Conservation (phyloP, 2,329 filamentous ascomycete genomes). For the Colletotrichum salicis region DNA sequence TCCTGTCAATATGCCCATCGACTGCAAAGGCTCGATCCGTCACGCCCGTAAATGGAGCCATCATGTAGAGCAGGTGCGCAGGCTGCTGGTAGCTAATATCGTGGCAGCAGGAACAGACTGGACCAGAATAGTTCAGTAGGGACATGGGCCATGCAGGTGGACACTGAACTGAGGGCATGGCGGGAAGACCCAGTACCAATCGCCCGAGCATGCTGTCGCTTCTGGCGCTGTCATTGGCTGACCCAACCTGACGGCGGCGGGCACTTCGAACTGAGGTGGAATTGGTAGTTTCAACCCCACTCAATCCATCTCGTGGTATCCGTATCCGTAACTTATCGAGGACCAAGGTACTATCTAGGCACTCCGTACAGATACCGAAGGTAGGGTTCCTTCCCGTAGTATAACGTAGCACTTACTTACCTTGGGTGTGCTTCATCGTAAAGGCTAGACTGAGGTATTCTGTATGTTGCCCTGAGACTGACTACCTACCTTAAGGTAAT, state of each 20-base stretch:
- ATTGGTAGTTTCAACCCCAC: neutral
- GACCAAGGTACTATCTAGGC: no score
- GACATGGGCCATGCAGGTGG: neutral
- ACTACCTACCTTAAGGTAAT: no score
- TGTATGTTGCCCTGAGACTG: no score
- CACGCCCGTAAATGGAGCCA: neutral
- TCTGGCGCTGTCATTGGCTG: constrained; percentile 17
- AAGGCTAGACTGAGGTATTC: no score
- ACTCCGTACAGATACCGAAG: no score
- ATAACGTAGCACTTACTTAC: no score
- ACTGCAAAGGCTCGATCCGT: neutral
- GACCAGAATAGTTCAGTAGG: neutral
- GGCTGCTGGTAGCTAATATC: neutral
- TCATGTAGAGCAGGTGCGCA: neutral
- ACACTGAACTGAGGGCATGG: neutral
- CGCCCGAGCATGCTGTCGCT: constrained; percentile 28
- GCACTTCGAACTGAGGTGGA: neutral
- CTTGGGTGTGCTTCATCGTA: no score
- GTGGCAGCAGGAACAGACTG: neutral
- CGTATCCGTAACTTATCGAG: no score
- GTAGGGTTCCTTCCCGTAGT: no score
- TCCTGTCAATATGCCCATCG: neutral
- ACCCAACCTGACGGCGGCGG: neutral
- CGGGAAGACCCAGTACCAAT: constrained; percentile 20
- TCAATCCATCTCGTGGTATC: no score